A percentile compares a stretch with the other conserved stretches of the same genome.
Conservation (phyloP, 768 basidiomycete genomes). For the Tulasnella sp. region DNA sequence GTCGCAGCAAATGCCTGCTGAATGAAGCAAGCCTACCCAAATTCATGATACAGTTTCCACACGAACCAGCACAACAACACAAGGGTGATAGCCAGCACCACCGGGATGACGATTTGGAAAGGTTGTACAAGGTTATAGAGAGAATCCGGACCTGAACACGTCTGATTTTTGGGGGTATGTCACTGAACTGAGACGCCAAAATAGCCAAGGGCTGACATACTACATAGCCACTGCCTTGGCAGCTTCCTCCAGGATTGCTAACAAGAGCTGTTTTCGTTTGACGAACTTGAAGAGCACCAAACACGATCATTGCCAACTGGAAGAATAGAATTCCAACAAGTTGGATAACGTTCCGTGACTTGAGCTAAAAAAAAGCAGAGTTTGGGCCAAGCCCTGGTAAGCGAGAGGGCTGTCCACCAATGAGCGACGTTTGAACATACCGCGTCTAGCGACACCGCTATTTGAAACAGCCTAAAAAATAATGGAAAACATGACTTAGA, state of each 20-base stretch:
- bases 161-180: conserved; percentile 26
- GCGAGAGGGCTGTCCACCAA: background rate
- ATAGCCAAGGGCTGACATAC: conserved; percentile 19
- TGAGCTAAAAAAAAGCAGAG: conserved; percentile 26
- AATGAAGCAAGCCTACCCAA: conserved; percentile 43
- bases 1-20: background rate
- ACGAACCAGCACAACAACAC: conserved; percentile 53
- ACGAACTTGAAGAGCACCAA: conserved; percentile 61
- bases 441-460: conserved; percentile 75
- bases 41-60: conserved; percentile 60
- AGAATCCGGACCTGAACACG: conserved; percentile 36
- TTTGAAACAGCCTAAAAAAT: conserved; percentile 51
- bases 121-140: conserved; percentile 49
- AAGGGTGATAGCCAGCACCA: conserved; percentile 55
- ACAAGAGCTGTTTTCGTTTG: conserved; percentile 57
- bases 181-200: background rate
- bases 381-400: background rate
- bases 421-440: conserved; percentile 11
- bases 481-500: conserved; percentile 8
- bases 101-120: conserved; percentile 60
- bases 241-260: conserved; percentile 15
- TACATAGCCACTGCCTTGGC: conserved; percentile 23
- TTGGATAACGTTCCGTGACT: conserved; percentile 66
- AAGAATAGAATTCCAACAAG: conserved; percentile 40
- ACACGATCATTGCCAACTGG: conserved; percentile 59